Evolutionary conservation across 208 protist species (phyloP).

Genomic region (Crithidia fasciculata): DNA sequence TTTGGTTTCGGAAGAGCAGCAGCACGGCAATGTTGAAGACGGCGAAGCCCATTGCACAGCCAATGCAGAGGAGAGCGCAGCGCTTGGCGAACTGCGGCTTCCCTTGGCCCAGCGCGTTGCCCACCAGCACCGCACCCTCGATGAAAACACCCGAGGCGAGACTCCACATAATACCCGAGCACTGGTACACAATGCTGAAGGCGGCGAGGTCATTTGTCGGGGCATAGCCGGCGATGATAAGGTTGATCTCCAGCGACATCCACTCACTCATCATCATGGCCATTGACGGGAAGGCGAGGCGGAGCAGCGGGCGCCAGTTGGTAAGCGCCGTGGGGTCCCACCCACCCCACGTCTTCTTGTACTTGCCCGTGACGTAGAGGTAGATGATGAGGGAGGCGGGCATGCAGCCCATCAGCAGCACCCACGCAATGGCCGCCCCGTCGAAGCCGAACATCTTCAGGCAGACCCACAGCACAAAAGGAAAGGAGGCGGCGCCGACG

Average conservation of each 20-base stretch:
- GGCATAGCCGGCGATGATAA: conserved; percentile 67
- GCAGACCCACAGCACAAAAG: conserved; percentile 53
- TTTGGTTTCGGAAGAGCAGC: conserved; percentile 36
- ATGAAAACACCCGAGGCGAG: conserved; percentile 77
- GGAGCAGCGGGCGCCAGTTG: conserved; percentile 67
- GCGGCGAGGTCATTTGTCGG: conserved; percentile 63
- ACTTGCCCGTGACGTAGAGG: conserved; percentile 60
- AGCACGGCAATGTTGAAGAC: conserved; percentile 55
- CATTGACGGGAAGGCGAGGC: conserved; percentile 76
- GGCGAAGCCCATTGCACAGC: conserved; percentile 25
- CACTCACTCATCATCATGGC: conserved; percentile 86
- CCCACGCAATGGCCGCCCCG: conserved; percentile 67
- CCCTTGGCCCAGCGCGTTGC: conserved; percentile 70
- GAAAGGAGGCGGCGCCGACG: conserved; percentile 50
- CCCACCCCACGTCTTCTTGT: conserved; percentile 76
- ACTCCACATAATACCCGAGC: conserved; percentile 66
- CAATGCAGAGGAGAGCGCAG: conserved; percentile 50
- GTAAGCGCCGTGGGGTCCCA: conserved; percentile 60
- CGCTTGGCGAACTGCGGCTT: conserved; percentile 57
- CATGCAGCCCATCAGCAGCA: conserved; percentile 67
- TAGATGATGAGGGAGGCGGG: conserved; percentile 58
- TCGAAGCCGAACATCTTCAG: conserved; percentile 59
- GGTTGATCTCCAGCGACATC: conserved; percentile 78
- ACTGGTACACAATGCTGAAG: conserved; percentile 73
- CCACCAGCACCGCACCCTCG: conserved; percentile 70